Conservation (phyloP, 805 yeast genomes). For the Pichia pseudocactophila region DNA sequence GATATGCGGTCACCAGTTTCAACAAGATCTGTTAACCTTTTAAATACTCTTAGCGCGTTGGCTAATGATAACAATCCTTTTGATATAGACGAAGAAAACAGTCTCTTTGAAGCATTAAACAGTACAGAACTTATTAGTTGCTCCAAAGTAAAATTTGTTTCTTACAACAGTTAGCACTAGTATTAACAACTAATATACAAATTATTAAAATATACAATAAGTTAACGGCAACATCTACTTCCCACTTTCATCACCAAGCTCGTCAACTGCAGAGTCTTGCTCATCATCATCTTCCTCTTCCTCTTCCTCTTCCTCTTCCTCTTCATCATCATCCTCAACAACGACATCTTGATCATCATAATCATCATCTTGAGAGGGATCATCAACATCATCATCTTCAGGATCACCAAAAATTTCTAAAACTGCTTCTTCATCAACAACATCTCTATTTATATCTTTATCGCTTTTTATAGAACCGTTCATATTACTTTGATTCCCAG, state of each 20-base stretch:
- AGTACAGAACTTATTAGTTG: slow-evolving; percentile 9
- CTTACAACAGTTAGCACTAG: slow-evolving; percentile 1
- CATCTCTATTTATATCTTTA: not conserved
- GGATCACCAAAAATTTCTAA: not conserved
- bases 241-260: not conserved
- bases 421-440: slow-evolving; percentile 2
- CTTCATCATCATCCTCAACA: slow-evolving; percentile 4
- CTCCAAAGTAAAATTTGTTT: slow-evolving; percentile 4
- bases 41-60: not conserved
- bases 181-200: not conserved
- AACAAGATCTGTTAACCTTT: not conserved
- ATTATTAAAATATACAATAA: not conserved
- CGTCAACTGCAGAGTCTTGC: not conserved
- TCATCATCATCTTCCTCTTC: slow-evolving; percentile 1
- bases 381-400: not conserved
- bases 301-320: slow-evolving; percentile 3
- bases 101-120: slow-evolving; percentile 10
- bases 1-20: not conserved
- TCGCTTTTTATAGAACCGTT: not conserved
- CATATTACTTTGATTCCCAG: not conserved
- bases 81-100: slow-evolving; percentile 5
- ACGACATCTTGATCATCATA: slow-evolving; percentile 3
- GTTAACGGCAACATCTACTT: too few relatives aligned
- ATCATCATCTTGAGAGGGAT: slow-evolving; percentile 7
- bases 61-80: not conserved